phyloP scores from a whole-genome alignment of 345 rosid species.

The Aquilaria malaccensis region DNA sequence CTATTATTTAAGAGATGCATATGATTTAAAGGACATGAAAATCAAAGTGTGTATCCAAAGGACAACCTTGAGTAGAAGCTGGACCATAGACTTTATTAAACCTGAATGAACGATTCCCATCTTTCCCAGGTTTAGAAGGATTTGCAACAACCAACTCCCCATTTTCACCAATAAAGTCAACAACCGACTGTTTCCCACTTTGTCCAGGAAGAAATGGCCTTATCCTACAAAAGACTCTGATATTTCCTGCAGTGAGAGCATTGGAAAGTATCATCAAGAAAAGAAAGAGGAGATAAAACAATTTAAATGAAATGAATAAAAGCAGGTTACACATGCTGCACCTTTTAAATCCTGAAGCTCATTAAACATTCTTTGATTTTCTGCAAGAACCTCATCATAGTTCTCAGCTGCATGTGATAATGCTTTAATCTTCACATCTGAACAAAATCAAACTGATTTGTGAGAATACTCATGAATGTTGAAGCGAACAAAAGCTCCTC shows the following conservation, averaged over 20 bases:
- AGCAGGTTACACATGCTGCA: conserved; percentile 9
- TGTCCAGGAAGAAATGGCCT: conserved; percentile 79
- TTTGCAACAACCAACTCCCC: conserved; percentile 67
- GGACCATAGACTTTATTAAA: conserved; percentile 78
- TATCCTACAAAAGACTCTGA: conserved; percentile 79
- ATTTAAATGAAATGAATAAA: background rate
- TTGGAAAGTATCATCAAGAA: background rate
- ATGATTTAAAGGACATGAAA: background rate
- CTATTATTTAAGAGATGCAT: background rate
- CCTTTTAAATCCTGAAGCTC: conserved; percentile 97
- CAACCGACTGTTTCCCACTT: conserved; percentile 35
- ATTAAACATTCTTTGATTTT: conserved; percentile 72
- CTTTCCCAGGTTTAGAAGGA: conserved; percentile 75
- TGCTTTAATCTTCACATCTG: conserved; percentile 53
- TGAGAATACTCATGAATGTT: background rate
- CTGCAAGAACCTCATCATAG: conserved; percentile 65
- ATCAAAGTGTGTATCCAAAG: conserved; percentile 7
- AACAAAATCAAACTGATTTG: conserved; percentile 6
- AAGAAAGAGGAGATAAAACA: background rate
- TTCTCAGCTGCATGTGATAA: conserved; percentile 58
- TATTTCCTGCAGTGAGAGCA: conserved; percentile 56
- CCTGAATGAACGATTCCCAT: conserved; percentile 54
- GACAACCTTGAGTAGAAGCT: conserved; percentile 70
- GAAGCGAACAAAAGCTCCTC: conserved; percentile 5
- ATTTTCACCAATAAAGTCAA: conserved; percentile 65